Conservation (phyloP, 306 rosid genomes). For the Medicago truncatula region DNA sequence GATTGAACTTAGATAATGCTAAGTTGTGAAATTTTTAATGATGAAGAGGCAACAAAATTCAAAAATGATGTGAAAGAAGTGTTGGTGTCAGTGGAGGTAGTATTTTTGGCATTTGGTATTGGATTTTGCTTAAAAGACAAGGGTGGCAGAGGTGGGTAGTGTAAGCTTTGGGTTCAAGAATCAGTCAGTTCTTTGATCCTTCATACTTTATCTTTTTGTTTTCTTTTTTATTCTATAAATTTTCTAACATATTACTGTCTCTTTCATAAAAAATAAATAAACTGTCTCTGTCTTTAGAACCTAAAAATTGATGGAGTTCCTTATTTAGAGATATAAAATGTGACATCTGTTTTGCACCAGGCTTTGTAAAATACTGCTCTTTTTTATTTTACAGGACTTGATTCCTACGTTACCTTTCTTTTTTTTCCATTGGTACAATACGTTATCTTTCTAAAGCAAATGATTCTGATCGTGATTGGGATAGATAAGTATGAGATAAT, state of each 20-base stretch:
- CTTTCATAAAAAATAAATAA: constrained; percentile 13
- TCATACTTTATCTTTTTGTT: constrained; percentile 44
- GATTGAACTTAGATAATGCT: constrained; percentile 39
- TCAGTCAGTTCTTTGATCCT: constrained; percentile 53
- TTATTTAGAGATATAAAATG: constrained; percentile 53
- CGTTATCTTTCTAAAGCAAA: constrained; percentile 52
- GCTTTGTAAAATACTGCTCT: constrained; percentile 40
- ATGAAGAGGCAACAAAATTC: constrained; percentile 39
- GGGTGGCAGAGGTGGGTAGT: constrained; percentile 73
- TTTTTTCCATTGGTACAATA: constrained; percentile 15
- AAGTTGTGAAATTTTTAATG: constrained; percentile 45
- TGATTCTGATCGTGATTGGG: constrained; percentile 43
- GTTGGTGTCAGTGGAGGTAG: constrained; percentile 61
- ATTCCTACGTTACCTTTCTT: constrained; percentile 65
- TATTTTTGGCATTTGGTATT: constrained; percentile 48
- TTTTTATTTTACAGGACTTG: constrained; percentile 50
- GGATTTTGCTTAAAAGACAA: constrained; percentile 90
- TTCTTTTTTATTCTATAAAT: constrained; percentile 38
- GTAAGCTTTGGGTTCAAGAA: constrained; percentile 85
- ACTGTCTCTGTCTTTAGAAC: constrained; percentile 48
- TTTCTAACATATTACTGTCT: constrained; percentile 44
- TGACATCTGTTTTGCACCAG: constrained; percentile 38
- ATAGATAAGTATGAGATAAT: constrained; percentile 43
- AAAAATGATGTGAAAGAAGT: constrained; percentile 52
- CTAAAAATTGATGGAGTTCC: constrained; percentile 66